A percentile compares a stretch with the other conserved stretches of the same genome.
phyloP scores from a whole-genome alignment of 345 rosid species.

The Gossypium ekmanianum region DNA sequence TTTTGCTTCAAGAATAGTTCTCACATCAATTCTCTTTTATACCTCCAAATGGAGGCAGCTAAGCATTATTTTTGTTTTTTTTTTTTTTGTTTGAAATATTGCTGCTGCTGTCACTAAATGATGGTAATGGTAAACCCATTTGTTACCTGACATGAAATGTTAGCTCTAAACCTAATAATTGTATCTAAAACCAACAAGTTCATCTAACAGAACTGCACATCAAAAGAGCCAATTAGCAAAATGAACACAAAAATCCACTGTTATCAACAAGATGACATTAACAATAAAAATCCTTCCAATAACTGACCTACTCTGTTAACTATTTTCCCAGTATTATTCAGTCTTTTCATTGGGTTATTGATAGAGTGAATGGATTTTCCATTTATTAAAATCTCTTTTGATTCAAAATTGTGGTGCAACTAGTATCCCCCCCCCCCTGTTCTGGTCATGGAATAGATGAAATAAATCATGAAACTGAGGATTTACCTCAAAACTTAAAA shows the following conservation, averaged over 20 bases:
- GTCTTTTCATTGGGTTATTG: not conserved
- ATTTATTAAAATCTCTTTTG: not conserved
- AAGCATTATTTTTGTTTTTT: not conserved
- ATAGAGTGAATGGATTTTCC: not conserved
- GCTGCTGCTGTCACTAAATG: not conserved
- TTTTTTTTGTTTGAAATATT: not conserved
- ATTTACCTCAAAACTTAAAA: not conserved
- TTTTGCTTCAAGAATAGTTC: not conserved
- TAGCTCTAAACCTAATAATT: constrained; percentile 3
- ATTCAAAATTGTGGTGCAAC: not conserved
- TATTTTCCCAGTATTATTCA: not conserved
- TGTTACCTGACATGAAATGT: not conserved
- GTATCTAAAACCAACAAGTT: not conserved
- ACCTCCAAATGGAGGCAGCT: not conserved
- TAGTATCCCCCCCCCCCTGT: no score
- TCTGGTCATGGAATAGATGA: not conserved
- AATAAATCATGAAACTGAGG: not conserved
- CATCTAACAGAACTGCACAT: not conserved
- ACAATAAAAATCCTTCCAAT: not conserved
- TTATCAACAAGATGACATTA: no score
- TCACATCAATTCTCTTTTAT: not conserved
- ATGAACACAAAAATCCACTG: not conserved
- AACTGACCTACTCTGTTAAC: not conserved
- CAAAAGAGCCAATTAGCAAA: not conserved
- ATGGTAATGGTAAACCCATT: not conserved